Evolutionary conservation across 805 yeast species (phyloP), one percentile per base, ranked within the genome.

Genomic region (Wickerhamiella azyma): DNA sequence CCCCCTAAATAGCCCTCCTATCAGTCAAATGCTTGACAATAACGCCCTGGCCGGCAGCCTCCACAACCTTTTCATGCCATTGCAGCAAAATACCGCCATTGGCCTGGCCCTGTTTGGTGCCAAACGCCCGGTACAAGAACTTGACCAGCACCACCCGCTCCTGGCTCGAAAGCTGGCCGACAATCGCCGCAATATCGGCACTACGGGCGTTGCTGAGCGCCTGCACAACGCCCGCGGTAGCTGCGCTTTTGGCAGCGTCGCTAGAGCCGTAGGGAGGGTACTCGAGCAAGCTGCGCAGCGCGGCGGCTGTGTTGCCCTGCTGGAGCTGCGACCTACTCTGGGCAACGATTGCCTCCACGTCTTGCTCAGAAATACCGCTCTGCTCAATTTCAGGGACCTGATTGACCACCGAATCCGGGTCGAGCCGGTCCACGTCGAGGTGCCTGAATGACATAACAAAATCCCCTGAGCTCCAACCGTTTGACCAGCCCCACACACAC

Each of bases 21-120:
- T 89, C 97, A 37, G 85, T 75, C 64, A 86, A 71, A 63, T 77
- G 86, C 55, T 95, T 77, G 43, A 83, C 83, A 54, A 92, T 79
- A 37, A 94, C 83, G 10, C 94, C 95, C 59, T 81, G 79, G 16
- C 97, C 97, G 13, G 88, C 76, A 17, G 75, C 66, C 50, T 81
- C 94, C 32, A 85, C 79, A 16, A 89, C 75, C 65, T 85, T 86
- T 55, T 89, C 96, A 60, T 81, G 85, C 98, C 98, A 92, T 28
- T 81, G 76, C 55, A 92, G 74, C 54, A 92, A 63, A 40, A 80
- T 71, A 40, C 94, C 94, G 16, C 96, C 94, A 52, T 80, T 85
- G 9, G 92, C 88, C 47, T 64, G 65, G 26, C 66, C 62, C 43
- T 57, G 78, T 26, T 79, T 72, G 9, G 79, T 66, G 39, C 78